Base-by-base conservation (phyloP, 352 stramenopile species). In the Phytophthora hybrid region DNA sequence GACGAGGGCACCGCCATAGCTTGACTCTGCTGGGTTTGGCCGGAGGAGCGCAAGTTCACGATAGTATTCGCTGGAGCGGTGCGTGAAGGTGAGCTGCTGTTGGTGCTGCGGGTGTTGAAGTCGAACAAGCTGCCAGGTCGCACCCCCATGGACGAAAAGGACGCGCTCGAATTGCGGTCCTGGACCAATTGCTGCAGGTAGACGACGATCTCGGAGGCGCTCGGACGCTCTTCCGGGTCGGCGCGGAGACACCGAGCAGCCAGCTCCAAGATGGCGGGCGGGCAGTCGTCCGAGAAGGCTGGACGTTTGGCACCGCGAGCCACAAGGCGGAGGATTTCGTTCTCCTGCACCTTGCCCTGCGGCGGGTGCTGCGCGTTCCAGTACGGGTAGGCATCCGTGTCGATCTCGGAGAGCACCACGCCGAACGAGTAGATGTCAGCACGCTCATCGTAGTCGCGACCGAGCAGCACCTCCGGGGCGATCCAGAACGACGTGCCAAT, bases 401-500 rank as follows among this genome's bases (percentile, higher is more conserved):
- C 82, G 49, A 89, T 84, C 65, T 89, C 82, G 0, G 73, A 85
- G 26, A 89, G 63, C n/a, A 89, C 80, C 13, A 89, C 75, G 4
- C 82, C 82, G 39, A 82, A 80, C 29, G 82, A 89, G 61, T 82
- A 90, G 29, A 90, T 78, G 47, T 88, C 82, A 5, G 80, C 80
- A 26, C 71, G 69, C 55, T 90, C 82, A 53, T 87, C 70, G 61
- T 90, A 90, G 49, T 80, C 54, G 7, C 69, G 62, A 32, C 83
- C 83, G 10, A 88, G 60, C 11, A 93, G 49, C 52, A 93, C 84
- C 57, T 93, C 83, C 0, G 85, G 83, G 4, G 85, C 85, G 32
- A 91, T 91, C 85, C 85, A 93, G 68, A 91, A 91, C 13, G 69
- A 84, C 57, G 85, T 91, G 4, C 84, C 85, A 46, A 93, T 86